Evolutionary conservation across 495 filamentous ascomycete species (phyloP).

Genomic region (Niebla homalea): DNA sequence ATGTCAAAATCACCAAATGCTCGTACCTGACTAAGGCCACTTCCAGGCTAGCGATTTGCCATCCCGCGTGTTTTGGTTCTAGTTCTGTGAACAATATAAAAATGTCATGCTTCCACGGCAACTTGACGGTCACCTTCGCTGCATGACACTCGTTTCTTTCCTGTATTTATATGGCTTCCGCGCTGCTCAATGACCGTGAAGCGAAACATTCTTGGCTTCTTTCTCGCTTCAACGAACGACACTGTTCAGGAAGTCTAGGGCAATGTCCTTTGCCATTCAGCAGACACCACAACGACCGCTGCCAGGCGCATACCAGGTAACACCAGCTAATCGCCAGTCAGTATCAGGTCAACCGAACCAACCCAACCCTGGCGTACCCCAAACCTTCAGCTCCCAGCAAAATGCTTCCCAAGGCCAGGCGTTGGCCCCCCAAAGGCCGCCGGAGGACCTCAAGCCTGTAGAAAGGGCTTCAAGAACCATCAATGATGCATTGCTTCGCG

Average conservation of each 20-base stretch:
- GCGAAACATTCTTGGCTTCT: neutral
- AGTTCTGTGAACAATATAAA: no score
- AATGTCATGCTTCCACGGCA: no score
- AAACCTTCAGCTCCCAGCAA: conserved; percentile 8
- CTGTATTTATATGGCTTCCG: no score
- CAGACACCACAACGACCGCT: conserved; percentile 52
- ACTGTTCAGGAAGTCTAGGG: neutral
- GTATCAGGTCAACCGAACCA: conserved; percentile 6
- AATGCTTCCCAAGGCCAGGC: conserved; percentile 11
- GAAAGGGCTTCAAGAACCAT: conserved; percentile 74
- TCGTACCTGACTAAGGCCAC: neutral
- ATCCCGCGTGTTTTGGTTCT: no score
- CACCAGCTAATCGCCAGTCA: conserved; percentile 36
- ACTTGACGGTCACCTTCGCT: no score
- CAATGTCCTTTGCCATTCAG: conserved; percentile 48
- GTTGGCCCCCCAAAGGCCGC: conserved; percentile 6
- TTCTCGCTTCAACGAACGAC: neutral
- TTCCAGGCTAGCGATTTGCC: no score
- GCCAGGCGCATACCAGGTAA: conserved; percentile 63
- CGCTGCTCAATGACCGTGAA: no score
- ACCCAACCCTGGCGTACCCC: conserved; percentile 3
- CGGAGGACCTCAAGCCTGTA: conserved; percentile 30
- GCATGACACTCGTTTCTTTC: no score
- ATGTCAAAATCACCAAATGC: no score
- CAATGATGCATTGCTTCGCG: conserved; percentile 58